Conservation (phyloP, 176 grass and related monocot genomes). For the Zoysia japonica region DNA sequence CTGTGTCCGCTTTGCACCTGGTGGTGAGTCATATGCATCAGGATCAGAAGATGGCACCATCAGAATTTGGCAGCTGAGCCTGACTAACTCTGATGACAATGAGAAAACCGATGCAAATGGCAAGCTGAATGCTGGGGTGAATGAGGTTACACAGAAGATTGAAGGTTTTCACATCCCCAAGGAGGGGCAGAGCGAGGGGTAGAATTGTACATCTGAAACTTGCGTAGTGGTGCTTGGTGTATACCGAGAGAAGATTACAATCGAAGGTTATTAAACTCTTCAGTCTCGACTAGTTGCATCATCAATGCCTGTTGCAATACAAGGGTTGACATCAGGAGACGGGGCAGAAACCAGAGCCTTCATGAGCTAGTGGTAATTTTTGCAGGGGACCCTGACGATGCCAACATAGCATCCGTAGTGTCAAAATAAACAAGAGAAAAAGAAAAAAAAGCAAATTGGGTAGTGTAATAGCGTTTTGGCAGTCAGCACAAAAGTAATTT, state of each 20-base stretch:
- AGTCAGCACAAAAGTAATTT: neutral
- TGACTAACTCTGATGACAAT: constrained; percentile 54
- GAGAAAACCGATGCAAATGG: constrained; percentile 48
- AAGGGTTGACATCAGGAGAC: constrained; percentile 11
- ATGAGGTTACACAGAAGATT: constrained; percentile 70
- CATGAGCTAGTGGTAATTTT: constrained; percentile 25
- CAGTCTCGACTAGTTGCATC: neutral
- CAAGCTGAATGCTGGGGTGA: constrained; percentile 56
- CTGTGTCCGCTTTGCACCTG: constrained; percentile 87
- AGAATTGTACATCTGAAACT: constrained; percentile 21
- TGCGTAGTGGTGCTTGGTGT: constrained; percentile 35
- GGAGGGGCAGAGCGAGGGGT: constrained; percentile 59
- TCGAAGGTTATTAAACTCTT: neutral
- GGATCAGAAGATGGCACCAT: constrained; percentile 97
- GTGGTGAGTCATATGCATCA: constrained; percentile 88
- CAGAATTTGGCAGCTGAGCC: constrained; percentile 80
- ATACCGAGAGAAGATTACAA: constrained; percentile 25
- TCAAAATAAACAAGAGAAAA: constrained; percentile 42
- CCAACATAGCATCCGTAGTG: constrained; percentile 24
- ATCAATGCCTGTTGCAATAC: neutral
- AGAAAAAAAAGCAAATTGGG: constrained; percentile 9
- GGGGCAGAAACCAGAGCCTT: neutral
- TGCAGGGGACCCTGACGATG: constrained; percentile 25
- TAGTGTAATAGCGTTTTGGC: neutral
- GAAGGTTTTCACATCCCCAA: constrained; percentile 77